Conservation (phyloP, 768 basidiomycete genomes). For the Rhizopogon sp. region DNA sequence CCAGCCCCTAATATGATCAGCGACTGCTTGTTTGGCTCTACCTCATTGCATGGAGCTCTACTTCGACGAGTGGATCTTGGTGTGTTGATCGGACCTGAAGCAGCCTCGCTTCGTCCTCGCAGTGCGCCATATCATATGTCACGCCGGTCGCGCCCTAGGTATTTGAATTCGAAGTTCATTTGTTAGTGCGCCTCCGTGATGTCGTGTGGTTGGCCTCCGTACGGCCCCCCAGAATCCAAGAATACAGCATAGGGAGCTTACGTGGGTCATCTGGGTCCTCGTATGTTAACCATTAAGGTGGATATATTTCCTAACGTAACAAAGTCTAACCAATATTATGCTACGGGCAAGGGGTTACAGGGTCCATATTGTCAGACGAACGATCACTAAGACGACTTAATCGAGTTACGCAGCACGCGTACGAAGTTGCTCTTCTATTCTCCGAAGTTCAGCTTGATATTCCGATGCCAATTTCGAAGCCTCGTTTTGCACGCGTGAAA, state of each 20-base stretch:
- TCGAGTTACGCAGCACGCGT: slow-evolving; percentile 22
- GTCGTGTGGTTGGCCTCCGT: not conserved
- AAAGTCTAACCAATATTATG: slow-evolving; percentile 11
- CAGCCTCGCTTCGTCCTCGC: not conserved
- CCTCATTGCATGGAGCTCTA: not conserved
- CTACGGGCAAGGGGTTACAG: not conserved
- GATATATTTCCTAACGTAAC: slow-evolving; percentile 4
- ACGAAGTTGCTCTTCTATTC: slow-evolving; percentile 27
- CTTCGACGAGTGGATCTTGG: not conserved
- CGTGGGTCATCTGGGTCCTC: not conserved
- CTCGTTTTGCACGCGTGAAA: slow-evolving; percentile 24
- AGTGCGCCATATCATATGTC: not conserved
- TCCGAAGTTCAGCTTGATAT: slow-evolving; percentile 29
- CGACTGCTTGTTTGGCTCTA: not conserved
- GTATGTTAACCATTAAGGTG: not conserved
- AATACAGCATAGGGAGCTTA: not conserved
- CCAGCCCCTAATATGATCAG: not conserved
- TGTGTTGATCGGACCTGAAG: not conserved
- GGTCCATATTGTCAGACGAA: not conserved
- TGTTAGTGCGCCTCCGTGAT: not conserved
- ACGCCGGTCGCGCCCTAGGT: too few relatives aligned
- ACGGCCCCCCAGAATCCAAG: not conserved
- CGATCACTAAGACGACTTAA: slow-evolving; percentile 18
- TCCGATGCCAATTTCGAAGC: slow-evolving; percentile 26
- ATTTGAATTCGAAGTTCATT: not conserved